These are phyloP conservation scores for Tillandsia leiboldiana DNA, from an alignment of 176 grass and related monocot genomes.

Conservation along the genomic window DNA sequence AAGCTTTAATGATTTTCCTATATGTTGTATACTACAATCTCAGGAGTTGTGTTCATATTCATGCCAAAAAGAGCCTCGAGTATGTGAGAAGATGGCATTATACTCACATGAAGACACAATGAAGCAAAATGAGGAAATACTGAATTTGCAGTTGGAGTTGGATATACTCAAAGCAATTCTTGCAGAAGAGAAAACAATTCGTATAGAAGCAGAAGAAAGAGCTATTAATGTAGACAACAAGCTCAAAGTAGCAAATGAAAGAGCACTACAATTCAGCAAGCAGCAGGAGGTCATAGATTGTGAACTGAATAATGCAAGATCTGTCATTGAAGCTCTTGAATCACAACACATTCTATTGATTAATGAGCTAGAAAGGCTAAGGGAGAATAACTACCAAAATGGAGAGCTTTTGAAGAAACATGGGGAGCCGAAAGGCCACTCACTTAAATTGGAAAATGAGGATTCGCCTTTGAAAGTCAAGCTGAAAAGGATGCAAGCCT, in stretches of 20 bases:
- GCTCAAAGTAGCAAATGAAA: slow-evolving; percentile 33
- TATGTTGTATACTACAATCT: neutral
- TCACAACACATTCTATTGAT: slow-evolving; percentile 60
- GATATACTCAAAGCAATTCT: slow-evolving; percentile 74
- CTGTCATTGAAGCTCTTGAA: slow-evolving; percentile 74
- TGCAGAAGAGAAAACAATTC: slow-evolving; percentile 53
- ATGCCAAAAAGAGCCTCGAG: slow-evolving; percentile 9
- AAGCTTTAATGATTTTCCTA: neutral
- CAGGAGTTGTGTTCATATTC: slow-evolving; percentile 20
- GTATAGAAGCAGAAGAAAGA: slow-evolving; percentile 35
- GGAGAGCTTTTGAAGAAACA: slow-evolving; percentile 27
- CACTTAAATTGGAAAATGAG: slow-evolving; percentile 47
- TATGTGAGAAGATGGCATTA: slow-evolving; percentile 9
- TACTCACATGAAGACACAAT: slow-evolving; percentile 25
- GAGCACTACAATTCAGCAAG: slow-evolving; percentile 22
- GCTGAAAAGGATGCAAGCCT: slow-evolving; percentile 88
- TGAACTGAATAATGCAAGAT: slow-evolving; percentile 50
- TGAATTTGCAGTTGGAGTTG: slow-evolving; percentile 69
- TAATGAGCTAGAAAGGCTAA: slow-evolving; percentile 64
- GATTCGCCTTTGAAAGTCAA: slow-evolving; percentile 78
- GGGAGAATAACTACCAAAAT: slow-evolving; percentile 31
- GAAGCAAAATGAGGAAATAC: slow-evolving; percentile 30
- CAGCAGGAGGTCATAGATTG: slow-evolving; percentile 31
- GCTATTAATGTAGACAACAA: slow-evolving; percentile 26
- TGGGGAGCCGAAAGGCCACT: slow-evolving; percentile 33